Evolutionary conservation across 495 filamentous ascomycete genomes (phyloP).

Genomic region (Sphaerosporella brunnea): DNA sequence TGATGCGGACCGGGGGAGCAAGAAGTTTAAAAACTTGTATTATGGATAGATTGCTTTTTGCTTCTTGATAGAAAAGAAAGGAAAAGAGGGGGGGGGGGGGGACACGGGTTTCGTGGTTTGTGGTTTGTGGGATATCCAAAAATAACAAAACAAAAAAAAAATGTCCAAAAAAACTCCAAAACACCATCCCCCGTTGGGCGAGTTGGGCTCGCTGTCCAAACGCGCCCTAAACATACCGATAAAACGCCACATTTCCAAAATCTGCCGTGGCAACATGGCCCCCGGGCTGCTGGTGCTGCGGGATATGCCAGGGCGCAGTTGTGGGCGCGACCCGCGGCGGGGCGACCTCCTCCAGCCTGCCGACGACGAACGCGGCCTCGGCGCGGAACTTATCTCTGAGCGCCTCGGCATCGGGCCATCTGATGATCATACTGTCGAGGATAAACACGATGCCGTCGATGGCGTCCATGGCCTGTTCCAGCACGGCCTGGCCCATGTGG

Average conservation of each 20-base stretch:
- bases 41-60: neutral
- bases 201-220: neutral
- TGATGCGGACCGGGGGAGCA: neutral
- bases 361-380: conserved; percentile 18
- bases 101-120: neutral
- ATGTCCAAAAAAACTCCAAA: neutral
- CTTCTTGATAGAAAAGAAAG: neutral
- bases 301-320: too few species aligned
- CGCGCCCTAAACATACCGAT: conserved; percentile 15
- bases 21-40: neutral
- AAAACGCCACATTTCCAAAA: conserved; percentile 26
- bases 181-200: neutral
- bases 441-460: conserved; percentile 23
- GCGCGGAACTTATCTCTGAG: conserved; percentile 22
- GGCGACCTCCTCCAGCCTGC: conserved; percentile 11
- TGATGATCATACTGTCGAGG: conserved; percentile 23
- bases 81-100: too few species aligned
- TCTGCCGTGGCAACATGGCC: conserved; percentile 24
- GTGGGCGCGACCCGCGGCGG: too few species aligned
- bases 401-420: conserved; percentile 24
- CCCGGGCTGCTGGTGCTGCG: too few species aligned
- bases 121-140: neutral
- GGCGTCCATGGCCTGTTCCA: conserved; percentile 15
- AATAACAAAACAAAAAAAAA: neutral
- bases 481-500: conserved; percentile 33